These are phyloP conservation scores for Quercus wislizeni DNA, from an alignment of 306 rosid genomes.

Conservation along the genomic window DNA sequence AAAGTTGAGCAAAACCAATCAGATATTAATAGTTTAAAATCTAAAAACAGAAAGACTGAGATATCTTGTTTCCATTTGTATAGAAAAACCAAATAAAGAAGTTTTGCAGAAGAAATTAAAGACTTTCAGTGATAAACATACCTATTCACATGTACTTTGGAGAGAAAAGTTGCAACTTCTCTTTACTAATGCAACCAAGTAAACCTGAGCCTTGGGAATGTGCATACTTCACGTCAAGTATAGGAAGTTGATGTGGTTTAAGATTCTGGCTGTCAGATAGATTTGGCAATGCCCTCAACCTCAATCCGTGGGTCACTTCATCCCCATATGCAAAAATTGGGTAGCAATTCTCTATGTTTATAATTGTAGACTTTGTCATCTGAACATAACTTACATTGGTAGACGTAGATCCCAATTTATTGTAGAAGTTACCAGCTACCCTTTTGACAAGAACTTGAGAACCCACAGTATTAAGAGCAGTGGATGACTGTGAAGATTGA, in stretches of 20 bases:
- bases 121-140: too few species aligned
- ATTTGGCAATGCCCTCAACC: constrained; percentile 8
- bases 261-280: constrained; percentile 8
- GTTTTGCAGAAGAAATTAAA: too few species aligned
- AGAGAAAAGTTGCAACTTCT: constrained; percentile 17
- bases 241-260: constrained; percentile 18
- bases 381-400: neutral
- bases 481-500: too few species aligned
- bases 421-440: constrained; percentile 1
- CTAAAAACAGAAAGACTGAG: too few species aligned
- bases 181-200: constrained; percentile 7
- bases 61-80: too few species aligned
- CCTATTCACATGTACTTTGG: neutral
- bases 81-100: too few species aligned
- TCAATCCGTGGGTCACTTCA: constrained; percentile 4
- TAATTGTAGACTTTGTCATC: constrained; percentile 8
- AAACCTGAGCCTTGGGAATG: constrained; percentile 4
- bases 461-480: neutral
- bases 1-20: too few species aligned
- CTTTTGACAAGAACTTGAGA: constrained; percentile 18
- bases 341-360: neutral
- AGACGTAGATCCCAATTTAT: neutral
- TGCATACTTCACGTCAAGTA: constrained; percentile 15
- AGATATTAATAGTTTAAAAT: too few species aligned
- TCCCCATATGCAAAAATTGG: constrained; percentile 12